Percentiles rank a stretch among this genome's conserved stretches.
phyloP scores from a whole-genome alignment of 2,329 filamentous ascomycete genomes.

The Neurospora sp. region DNA sequence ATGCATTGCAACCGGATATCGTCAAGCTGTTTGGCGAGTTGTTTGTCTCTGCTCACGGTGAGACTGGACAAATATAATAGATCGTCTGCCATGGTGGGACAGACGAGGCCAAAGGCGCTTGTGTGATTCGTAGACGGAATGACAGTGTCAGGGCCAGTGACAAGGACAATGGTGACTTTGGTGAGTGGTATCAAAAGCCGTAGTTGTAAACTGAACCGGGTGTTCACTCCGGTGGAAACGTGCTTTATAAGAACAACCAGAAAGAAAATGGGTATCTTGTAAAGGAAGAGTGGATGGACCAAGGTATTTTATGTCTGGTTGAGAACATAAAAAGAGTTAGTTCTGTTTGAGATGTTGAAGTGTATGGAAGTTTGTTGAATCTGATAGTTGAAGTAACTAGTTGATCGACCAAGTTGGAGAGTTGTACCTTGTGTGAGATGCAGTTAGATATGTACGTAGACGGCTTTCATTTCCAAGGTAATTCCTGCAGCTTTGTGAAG shows the following conservation, averaged over 20 bases:
- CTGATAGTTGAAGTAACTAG: not conserved
- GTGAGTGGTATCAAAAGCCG: not conserved
- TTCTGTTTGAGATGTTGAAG: not conserved
- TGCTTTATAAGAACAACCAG: not conserved
- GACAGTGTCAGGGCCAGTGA: not conserved
- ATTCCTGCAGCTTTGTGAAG: not conserved
- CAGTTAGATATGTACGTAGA: not conserved
- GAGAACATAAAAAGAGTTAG: not conserved
- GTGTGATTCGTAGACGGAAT: not conserved
- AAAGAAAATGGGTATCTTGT: not conserved
- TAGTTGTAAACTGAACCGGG: not conserved
- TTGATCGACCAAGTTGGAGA: not conserved
- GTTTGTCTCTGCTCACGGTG: conserved; percentile 12
- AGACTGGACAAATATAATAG: conserved; percentile 13
- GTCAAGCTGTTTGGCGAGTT: conserved; percentile 32
- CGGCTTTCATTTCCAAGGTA: not conserved
- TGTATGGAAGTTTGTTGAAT: not conserved
- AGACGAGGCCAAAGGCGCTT: not conserved
- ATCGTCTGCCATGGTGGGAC: conserved; percentile 15
- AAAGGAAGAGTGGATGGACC: not conserved
- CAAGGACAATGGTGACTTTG: not conserved
- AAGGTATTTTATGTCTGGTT: not conserved
- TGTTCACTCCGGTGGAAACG: not conserved
- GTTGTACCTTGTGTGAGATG: not conserved
- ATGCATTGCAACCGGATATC: conserved; percentile 33